Evolutionary conservation across 345 rosid species (phyloP), one percentile per base, ranked within the genome.

Genomic region (Barbarea vulgaris): DNA sequence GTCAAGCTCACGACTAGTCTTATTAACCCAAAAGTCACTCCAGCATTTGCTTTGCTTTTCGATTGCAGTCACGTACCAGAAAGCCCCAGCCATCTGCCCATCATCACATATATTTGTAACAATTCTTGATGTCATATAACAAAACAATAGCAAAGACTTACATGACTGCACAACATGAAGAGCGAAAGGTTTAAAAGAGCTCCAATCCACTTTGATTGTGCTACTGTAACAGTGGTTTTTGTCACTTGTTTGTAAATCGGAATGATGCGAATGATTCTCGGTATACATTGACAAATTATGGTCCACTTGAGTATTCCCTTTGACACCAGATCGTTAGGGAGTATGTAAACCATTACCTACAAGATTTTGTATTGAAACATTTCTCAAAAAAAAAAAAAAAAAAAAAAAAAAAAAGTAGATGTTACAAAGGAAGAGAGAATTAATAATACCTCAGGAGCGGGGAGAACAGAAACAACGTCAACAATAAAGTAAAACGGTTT

Each of bases 1-100:
- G n/a, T n/a, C n/a, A n/a, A n/a, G n/a, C n/a, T n/a, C n/a, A n/a
- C n/a, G n/a, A n/a, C n/a, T n/a, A n/a, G n/a, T n/a, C n/a, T n/a
- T n/a, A n/a, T n/a, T 60, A 47, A 9, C 47, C 60, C 79, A 76
- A 7, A 33, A 68, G 0, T 58, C 30, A 37, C 22, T 41, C 81
- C 81, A 78, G 3, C 81, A 78, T 58, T 4, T 28, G 12, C 25
- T 9, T 66, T 51, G 31, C 39, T 25, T 56, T 51, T 78, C 74
- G 12, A 72, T 19, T 13, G 74, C 36, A 50, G 18, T 37, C 58
- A 78, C 19, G 18, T 78, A 78, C 81, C 81, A 78, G 24, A 73
- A 39, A 19, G 78, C 77, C 18, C 81, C 81, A 57, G 51, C 10
- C 55, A 39, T 74, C 81, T 78, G 68, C 0, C 64, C 71, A 65